phyloP scores from a whole-genome alignment of 805 yeast genomes.

The Wickerhamomyces queroliae region DNA sequence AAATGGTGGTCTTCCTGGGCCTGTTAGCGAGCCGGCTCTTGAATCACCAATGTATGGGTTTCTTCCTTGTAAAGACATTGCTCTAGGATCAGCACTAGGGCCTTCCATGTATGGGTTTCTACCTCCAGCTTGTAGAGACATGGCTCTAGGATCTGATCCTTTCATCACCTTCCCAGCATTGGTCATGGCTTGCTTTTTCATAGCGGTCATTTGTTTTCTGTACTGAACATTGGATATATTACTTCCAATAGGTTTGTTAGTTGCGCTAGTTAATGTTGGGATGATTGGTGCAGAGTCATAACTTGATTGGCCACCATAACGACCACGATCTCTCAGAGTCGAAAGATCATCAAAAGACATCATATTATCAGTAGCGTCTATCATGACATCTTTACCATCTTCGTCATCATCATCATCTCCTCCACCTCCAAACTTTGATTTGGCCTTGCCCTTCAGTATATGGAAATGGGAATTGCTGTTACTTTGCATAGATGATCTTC shows the following conservation, averaged over 20 bases:
- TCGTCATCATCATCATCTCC: conserved; percentile 30
- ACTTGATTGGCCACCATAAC: conserved; percentile 45
- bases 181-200: conserved; percentile 51
- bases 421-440: conserved; percentile 18
- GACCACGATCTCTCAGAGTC: conserved; percentile 59
- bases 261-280: conserved; percentile 50
- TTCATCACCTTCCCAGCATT: conserved; percentile 33
- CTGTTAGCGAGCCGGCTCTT: conserved; percentile 29
- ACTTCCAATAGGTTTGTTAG: conserved; percentile 13
- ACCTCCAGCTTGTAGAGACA: conserved; percentile 32
- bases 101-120: conserved; percentile 16
- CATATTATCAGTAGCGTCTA: conserved; percentile 26
- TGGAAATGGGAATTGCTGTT: conserved; percentile 8
- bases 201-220: conserved; percentile 63
- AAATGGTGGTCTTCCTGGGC: neutral
- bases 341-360: conserved; percentile 62
- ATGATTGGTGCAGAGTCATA: conserved; percentile 68
- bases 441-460: conserved; percentile 7
- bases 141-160: conserved; percentile 36
- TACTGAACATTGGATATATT: conserved; percentile 51
- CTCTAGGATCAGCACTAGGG: conserved; percentile 19
- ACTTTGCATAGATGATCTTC: conserved; percentile 16
- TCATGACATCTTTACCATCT: conserved; percentile 29
- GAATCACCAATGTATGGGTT: conserved; percentile 6
- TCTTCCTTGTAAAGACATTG: conserved; percentile 23